Base-by-base conservation (phyloP, 2,329 filamentous ascomycete species). In the Xylariomycetidae sp. region DNA sequence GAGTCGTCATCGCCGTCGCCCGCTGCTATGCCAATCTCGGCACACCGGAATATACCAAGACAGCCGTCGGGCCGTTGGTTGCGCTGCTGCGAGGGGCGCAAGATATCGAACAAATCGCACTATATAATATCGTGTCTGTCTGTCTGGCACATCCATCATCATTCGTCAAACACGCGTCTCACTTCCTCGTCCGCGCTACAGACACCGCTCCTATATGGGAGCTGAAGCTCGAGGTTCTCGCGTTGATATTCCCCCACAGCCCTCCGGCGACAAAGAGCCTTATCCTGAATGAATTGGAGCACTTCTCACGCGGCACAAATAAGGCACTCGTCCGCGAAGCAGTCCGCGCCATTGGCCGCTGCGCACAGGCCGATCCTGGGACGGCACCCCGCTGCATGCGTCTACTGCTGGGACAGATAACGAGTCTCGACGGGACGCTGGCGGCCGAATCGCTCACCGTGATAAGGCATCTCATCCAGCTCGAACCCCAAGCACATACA, bases 121-220 rank as follows among this genome's bases (percentile, higher is more conserved):
- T 98, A 13, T 90, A 90, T 68, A 96, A 97, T 56, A 89, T 97
- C 38, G 88, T 96, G 9, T 85, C 88, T n/a, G 85, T 98, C 27
- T 92, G 87, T 51, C 70, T 97, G 9, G 67, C 72, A 17, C 71
- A 78, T 12, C 88, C 92, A 0, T 68, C 75, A 25, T 75, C 82
- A n/a, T 98, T 98, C 57, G 85, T 90, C 36, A 85, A 80, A 53
- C 90, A 95, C 53, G 78, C 85, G 13, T 85, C 84, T 20, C 92
- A 95, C 62, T 98, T 98, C 56, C 72, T 98, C 9, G 77, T 98
- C 33, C 81, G 82, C 37, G 77, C 83, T 27, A 83, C 80, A 1
- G 92, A 98, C 54, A 69, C 83, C 2, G 77, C 83, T 11, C 77
- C 86, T 14, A 83, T 95, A 14, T 95, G 88, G 86, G 82, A 84